Conservation (phyloP, 805 yeast genomes). For the Cyberlindnera americana region DNA sequence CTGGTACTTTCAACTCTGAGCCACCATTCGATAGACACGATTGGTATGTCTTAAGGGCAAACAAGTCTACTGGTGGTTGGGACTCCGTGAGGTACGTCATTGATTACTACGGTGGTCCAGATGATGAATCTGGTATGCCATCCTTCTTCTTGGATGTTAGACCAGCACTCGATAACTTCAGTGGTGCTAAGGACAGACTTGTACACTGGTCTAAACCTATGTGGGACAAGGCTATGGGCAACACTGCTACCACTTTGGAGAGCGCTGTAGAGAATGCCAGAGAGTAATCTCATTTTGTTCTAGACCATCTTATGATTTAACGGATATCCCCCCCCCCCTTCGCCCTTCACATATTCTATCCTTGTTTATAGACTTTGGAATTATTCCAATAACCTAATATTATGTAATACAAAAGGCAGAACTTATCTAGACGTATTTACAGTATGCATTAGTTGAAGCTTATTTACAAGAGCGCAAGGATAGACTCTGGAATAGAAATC, state of each 20-base stretch:
- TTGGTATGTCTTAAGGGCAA: conserved; percentile 87
- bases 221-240: conserved; percentile 62
- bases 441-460: not conserved
- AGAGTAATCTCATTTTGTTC: conserved; percentile 1
- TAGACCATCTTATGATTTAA: not conserved
- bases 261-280: conserved; percentile 7
- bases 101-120: conserved; percentile 96
- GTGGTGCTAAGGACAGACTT: conserved; percentile 65
- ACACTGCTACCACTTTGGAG: conserved; percentile 4
- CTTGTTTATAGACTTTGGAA: too few relatives aligned
- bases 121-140: conserved; percentile 85
- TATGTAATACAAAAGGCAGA: too few relatives aligned
- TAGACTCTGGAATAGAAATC: conserved; percentile 18
- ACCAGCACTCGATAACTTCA: conserved; percentile 79
- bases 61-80: conserved; percentile 44
- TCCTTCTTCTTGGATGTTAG: conserved; percentile 90
- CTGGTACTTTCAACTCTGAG: conserved; percentile 63
- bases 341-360: too few relatives aligned
- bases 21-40: conserved; percentile 98
- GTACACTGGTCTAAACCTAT: conserved; percentile 63
- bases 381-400: too few relatives aligned
- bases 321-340: too few relatives aligned
- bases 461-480: conserved; percentile 13
- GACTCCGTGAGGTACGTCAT: conserved; percentile 82
- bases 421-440: too few relatives aligned